Base-by-base conservation (phyloP, 805 yeast species). In the Lipomyces oligophaga region DNA sequence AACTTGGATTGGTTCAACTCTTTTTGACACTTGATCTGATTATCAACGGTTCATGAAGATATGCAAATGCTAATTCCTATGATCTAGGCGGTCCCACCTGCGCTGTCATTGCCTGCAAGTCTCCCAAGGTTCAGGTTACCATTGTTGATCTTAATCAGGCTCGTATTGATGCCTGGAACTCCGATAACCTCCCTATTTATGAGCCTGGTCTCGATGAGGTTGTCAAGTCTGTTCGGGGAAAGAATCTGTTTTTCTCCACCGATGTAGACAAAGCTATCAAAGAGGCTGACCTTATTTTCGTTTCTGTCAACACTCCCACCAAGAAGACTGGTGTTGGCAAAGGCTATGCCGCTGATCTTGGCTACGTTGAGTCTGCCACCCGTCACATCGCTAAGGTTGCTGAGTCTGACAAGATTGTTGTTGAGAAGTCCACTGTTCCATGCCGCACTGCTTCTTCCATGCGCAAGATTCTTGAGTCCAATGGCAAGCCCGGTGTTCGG, bases 261-360 rank as follows among this genome's bases (percentile, higher is more conserved):
- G 62, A 61, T 39, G 57, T 58, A 39, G 61, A 59, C 47, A 46
- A 43, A 34, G 59, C 62, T 38, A 60, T 60, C 44, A 41, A 34
- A 31, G 63, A 59, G 49, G 64, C 64, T 30, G 64, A 60, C 42
- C 52, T 60, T 16, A 58, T 60, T 40, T 61, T 60, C 43, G 63
- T 60, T 38, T 59, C 64, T 11, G 64, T 60, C 44, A 60, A 60
- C 49, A 60, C 64, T 19, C 64, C 64, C 18, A 60, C 64, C 51
- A 60, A 60, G 59, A 56, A 53, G 49, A 28, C 57, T 26, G 64
- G 64, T 26, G 56, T 60, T 44, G 64, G 64, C 27, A 45, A 48
- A 7, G 64, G 64, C 18, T 59, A 49, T 39, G 64, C 64, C 13
- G 63, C 64, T 3, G 64, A 60, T 43, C 51, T 60, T 22, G 63